phyloP scores from a whole-genome alignment of 768 basidiomycete species.

The Suillus sp. region DNA sequence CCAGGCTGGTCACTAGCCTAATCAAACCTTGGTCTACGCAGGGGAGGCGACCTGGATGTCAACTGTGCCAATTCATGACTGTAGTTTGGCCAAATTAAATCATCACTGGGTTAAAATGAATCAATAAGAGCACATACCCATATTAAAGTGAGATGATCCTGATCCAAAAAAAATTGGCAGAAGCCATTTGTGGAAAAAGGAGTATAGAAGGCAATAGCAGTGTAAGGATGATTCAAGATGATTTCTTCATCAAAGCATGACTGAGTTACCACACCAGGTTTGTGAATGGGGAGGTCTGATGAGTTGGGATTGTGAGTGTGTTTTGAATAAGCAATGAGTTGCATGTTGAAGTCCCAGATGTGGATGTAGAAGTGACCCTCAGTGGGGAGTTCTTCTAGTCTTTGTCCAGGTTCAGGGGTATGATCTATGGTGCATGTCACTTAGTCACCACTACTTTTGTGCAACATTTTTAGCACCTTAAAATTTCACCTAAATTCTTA shows the following conservation, averaged over 20 bases:
- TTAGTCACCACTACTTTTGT: no score
- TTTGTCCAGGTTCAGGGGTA: neutral
- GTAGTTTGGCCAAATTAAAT: no score
- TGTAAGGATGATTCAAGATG: neutral
- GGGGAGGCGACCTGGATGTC: no score
- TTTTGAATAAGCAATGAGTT: neutral
- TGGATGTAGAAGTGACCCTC: neutral
- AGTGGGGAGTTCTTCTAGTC: neutral
- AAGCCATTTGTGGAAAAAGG: neutral
- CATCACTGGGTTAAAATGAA: no score
- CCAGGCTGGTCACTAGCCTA: no score
- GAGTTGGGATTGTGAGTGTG: neutral
- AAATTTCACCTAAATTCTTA: no score
- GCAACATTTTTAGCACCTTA: no score
- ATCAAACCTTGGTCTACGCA: no score
- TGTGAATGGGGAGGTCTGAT: neutral
- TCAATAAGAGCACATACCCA: neutral
- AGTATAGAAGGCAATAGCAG: neutral
- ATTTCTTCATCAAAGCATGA: neutral
- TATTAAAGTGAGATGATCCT: neutral
- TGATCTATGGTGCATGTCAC: neutral
- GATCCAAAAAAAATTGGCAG: neutral
- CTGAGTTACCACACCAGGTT: neutral
- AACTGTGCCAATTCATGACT: no score
- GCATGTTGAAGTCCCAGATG: neutral